Evolutionary conservation across 306 rosid species (phyloP).

Genomic region (Ammopiptanthus mongolicus): DNA sequence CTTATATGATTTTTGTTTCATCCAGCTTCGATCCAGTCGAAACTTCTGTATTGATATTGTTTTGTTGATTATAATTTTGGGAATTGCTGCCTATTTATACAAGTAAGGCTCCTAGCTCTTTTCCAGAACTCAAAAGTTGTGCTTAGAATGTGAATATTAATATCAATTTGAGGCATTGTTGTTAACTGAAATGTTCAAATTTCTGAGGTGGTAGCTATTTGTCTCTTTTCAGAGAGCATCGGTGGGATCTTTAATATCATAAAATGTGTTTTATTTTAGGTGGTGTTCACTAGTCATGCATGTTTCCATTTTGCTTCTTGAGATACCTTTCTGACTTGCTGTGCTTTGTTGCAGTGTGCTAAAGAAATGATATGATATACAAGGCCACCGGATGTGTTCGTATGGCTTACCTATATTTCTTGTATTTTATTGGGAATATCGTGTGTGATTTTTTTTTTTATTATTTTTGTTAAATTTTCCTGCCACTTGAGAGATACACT

Average conservation of each 20-base stretch:
- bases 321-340: slow-evolving; percentile 9
- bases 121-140: not conserved
- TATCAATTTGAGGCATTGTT: not conserved
- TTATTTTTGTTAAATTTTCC: slow-evolving; percentile 3
- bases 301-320: not conserved
- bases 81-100: slow-evolving; percentile 97
- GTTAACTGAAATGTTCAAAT: not conserved
- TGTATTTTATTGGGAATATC: slow-evolving; percentile 24
- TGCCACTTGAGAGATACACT: slow-evolving; percentile 2
- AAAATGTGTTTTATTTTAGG: not conserved
- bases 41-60: slow-evolving; percentile 95
- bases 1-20: slow-evolving; percentile 32
- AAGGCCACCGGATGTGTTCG: not conserved
- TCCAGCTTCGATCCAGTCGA: slow-evolving; percentile 94
- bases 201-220: not conserved
- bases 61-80: slow-evolving; percentile 83
- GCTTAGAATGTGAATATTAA: not conserved
- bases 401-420: slow-evolving; percentile 22
- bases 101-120: slow-evolving; percentile 63
- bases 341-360: slow-evolving; percentile 54
- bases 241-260: not conserved
- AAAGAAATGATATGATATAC: slow-evolving; percentile 55
- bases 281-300: not conserved
- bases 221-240: not conserved
- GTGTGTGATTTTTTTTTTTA: slow-evolving; percentile 12